phyloP scores from a whole-genome alignment of 2,329 filamentous ascomycete genomes.

The Diaporthe vexans region DNA sequence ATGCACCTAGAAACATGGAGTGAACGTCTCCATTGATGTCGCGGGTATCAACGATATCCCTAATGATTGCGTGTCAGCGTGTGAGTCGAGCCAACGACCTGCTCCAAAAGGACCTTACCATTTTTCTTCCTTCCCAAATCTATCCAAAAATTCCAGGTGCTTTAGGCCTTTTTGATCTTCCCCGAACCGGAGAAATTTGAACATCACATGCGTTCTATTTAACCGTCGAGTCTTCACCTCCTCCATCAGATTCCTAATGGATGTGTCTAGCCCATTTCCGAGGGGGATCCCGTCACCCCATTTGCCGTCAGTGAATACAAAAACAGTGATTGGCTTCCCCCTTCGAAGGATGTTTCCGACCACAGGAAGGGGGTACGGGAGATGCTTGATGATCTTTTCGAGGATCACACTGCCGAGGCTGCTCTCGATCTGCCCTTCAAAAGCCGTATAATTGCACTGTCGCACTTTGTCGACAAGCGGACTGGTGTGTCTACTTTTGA shows the following conservation, averaged over 20 bases:
- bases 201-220: background rate
- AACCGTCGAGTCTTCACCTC: background rate
- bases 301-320: conserved; percentile 9
- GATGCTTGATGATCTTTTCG: background rate
- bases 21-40: background rate
- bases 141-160: background rate
- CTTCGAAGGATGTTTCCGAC: background rate
- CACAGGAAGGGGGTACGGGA: background rate
- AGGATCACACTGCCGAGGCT: background rate
- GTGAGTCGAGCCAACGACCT: background rate
- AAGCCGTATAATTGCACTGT: background rate
- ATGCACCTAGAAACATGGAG: background rate
- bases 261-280: background rate
- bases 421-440: background rate
- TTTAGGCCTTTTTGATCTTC: background rate
- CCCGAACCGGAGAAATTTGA: background rate
- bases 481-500: background rate
- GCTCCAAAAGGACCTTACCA: background rate
- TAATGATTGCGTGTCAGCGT: background rate
- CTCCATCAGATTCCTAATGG: background rate
- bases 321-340: background rate
- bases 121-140: background rate
- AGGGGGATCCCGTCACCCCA: background rate
- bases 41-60: conserved; percentile 8
- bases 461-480: background rate